Evolutionary conservation across 148 eudicot genomes (phyloP), one percentile per base, ranked within the genome.

Genomic region (Rhododendron simsii): DNA sequence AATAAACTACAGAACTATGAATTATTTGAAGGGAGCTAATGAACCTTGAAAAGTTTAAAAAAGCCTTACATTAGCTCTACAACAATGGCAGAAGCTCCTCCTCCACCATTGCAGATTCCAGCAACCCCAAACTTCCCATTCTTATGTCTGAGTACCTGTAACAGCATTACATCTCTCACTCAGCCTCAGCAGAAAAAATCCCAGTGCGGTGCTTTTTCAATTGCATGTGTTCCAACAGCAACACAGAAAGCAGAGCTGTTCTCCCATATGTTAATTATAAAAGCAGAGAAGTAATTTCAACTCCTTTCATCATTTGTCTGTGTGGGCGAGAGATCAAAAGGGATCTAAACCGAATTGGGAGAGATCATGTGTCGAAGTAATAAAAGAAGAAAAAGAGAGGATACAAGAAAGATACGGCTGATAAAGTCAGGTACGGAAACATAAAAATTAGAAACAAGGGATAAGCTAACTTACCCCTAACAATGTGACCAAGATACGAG

Each of bases 81-180:
- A 78, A 95, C 98, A 67, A 96, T 89, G 48, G 99, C 94, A 77
- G 99, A 96, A 69, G 99, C 97, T 86, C 99, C 99, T 84, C 99
- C 99, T 86, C 99, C 99, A 23, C 99, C 99, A 90, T 96, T 96
- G 94, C 99, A 96, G 75, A 96, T 91, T 67, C 94, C 98, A 88
- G 94, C 99, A 82, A 90, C 98, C 21, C 99, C 99, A 87, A 87
- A 87, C 85, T 88, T 95, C 75, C 98, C 99, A 84, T 90, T 94
- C 81, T 86, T 94, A 79, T 93, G 92, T 81, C 93, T 92, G 83
- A 96, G 89, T 69, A 94, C 98, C 99, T 95, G 92, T 75, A 89
- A 81, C 74, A 84, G 23, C 78, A 73, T 16, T 48, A 84, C 23
- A 53, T 37, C 12, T 61, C n/a, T 61, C 71, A 82, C 53, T 74